These are phyloP conservation scores for Termitomyces sp. DNA, from an alignment of 768 basidiomycete genomes.

Conservation along the genomic window DNA sequence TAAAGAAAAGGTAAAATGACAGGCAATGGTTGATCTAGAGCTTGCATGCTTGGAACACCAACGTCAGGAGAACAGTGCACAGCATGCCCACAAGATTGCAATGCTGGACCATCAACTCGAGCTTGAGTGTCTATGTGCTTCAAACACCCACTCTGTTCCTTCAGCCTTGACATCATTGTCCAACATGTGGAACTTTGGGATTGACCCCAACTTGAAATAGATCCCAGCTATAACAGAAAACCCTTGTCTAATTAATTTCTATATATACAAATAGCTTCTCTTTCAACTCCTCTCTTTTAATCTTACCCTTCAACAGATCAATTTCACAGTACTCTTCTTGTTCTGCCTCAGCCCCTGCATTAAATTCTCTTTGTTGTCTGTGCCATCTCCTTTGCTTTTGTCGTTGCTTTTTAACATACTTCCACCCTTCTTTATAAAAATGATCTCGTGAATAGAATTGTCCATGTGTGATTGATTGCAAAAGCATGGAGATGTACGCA, in stretches of 20 bases:
- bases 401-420: neutral
- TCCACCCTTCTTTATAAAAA: neutral
- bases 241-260: neutral
- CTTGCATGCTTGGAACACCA: neutral
- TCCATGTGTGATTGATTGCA: constrained; percentile 8
- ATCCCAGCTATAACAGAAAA: no score
- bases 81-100: neutral
- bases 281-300: constrained; percentile 20
- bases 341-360: neutral
- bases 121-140: neutral
- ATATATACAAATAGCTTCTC: constrained; percentile 4
- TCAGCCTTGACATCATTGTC: neutral
- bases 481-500: constrained; percentile 29
- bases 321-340: constrained; percentile 8
- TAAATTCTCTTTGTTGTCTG: neutral
- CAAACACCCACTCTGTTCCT: neutral
- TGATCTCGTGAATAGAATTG: neutral
- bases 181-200: neutral
- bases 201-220: neutral
- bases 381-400: neutral
- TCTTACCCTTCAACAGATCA: constrained; percentile 15
- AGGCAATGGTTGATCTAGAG: neutral
- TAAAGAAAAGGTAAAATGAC: neutral
- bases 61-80: neutral
- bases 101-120: neutral